Base-by-base conservation (phyloP, 768 basidiomycete genomes). In the Omphalotus guepiniiformis region DNA sequence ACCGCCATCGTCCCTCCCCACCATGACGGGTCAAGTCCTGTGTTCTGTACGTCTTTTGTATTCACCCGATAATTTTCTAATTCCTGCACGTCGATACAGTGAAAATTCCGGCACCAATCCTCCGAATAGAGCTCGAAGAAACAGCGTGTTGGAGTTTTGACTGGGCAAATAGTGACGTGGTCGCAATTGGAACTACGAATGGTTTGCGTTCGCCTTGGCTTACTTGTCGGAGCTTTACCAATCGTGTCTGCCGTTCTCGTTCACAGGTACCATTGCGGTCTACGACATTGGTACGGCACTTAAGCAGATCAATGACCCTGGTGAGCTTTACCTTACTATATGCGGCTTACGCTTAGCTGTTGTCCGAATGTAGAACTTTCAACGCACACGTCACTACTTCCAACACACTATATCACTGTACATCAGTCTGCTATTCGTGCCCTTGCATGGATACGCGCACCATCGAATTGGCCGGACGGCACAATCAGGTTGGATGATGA, bases 171-270 rank as follows among this genome's bases (percentile, higher is more conserved):
- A 89, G 90, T 52, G 83, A 87, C 48, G 56, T 83, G 9, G 63
- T 99, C 6, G 92, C 90, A 0, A 79, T 87, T 11, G 94, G 93
- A 0, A 84, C 84, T 22, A 84, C 88, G 2, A 88, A 90, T 54
- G 94, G 95, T 92, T 16, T 26, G 13, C 9, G 4, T 12, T 8
- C 16, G n/a, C n/a, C n/a, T n/a, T n/a, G n/a, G n/a, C n/a, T n/a
- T n/a, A n/a, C n/a, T n/a, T n/a, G 11, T 19, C 11, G 6, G 27
- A 15, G n/a, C 12, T 3, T 23, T 30, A 41, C 23, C 18, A 21
- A 23, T 51, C 19, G 53, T 49, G 47, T 51, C n/a, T n/a, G n/a
- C n/a, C n/a, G n/a, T n/a, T n/a, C n/a, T n/a, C n/a, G n/a, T 39
- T 22, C 40, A 0, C 48, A 82, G 79, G 79, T 21, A 70, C 68